A percentile compares a stretch with the other conserved stretches of the same genome.
phyloP scores from a whole-genome alignment of 192 early-diverging fungal genomes.

The Cetraspora pellucida region DNA sequence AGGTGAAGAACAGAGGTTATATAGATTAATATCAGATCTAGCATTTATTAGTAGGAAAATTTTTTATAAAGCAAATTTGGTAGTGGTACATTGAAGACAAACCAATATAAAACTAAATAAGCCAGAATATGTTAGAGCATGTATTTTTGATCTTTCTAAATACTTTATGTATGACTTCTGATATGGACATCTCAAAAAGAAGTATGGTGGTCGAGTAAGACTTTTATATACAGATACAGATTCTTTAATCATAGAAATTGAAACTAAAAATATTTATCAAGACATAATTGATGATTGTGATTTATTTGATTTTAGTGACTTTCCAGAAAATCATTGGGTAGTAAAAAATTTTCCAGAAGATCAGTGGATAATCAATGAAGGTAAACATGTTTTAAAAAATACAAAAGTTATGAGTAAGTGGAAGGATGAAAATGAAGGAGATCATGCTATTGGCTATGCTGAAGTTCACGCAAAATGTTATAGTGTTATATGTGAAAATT shows the following conservation, averaged over 20 bases:
- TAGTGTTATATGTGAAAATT: too few species aligned
- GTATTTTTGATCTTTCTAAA: constrained; percentile 32
- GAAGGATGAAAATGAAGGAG: constrained; percentile 32
- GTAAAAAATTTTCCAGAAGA: constrained; percentile 31
- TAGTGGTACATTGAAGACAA: constrained; percentile 27
- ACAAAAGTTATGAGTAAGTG: constrained; percentile 30
- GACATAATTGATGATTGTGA: constrained; percentile 29
- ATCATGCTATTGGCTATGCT: constrained; percentile 19
- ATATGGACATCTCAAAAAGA: constrained; percentile 27
- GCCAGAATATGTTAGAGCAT: constrained; percentile 26
- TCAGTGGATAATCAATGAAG: constrained; percentile 33
- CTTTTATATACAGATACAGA: constrained; percentile 30
- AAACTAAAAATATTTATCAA: constrained; percentile 29
- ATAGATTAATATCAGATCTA: constrained; percentile 19
- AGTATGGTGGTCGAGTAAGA: constrained; percentile 8
- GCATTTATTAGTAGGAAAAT: constrained; percentile 28
- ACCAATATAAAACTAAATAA: constrained; percentile 28
- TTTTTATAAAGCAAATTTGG: constrained; percentile 21
- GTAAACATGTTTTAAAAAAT: constrained; percentile 31
- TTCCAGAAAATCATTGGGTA: constrained; percentile 24
- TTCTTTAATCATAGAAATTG: constrained; percentile 30
- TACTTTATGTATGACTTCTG: constrained; percentile 30
- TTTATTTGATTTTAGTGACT: constrained; percentile 32
- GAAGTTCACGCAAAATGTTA: constrained; percentile 26
- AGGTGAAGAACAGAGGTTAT: constrained; percentile 23